Base-by-base conservation (phyloP, 768 basidiomycete genomes). In the Galerina sulciceps region DNA sequence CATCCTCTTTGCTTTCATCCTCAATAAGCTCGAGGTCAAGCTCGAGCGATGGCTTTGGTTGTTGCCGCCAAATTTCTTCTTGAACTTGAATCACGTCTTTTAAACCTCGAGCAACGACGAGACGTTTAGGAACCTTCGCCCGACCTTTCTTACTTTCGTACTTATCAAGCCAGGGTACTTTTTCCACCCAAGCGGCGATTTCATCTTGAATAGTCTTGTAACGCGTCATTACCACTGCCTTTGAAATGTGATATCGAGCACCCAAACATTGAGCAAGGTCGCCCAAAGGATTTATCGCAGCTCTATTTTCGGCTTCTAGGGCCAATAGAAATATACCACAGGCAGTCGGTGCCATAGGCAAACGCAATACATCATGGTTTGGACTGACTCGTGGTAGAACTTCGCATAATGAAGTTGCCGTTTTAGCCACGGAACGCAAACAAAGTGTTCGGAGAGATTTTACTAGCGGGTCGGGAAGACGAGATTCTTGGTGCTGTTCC, bases 81-180 rank as follows among this genome's bases (percentile, higher is more conserved):
- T 87, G 85, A 64, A 88, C 90, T 57, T 81, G 81, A 18, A 94
- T 72, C 34, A 88, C 84, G 62, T 92, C 91, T 58, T 85, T 84
- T 53, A 90, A 73, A 3, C 88, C 87, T 50, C 83, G 82, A 34
- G 89, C 88, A 52, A 89, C 85, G 48, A 89, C 71, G 36, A 77
- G 69, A n/a, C 90, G 81, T 68, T 86, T 88, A 10, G 88, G 73
- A 41, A 84, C 73, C 66, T 85, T 88, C 14, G 87, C 82, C 10
- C 86, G 80, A 0, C 87, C 83, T 44, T 74, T 71, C 61, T 73
- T 80, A 71, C 63, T 70, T 47, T 76, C 71, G 59, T 86, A 86
- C 45, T 84, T 80, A 60, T 85, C 80, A 10, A 92, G 75, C 92
- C 91, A 94, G 4, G 90, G 89, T 3, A 93, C 78, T n/a, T 83